These are phyloP conservation scores for Davidsoniella virescens DNA, from an alignment of 2,329 filamentous ascomycete species.

Conservation along the genomic window DNA sequence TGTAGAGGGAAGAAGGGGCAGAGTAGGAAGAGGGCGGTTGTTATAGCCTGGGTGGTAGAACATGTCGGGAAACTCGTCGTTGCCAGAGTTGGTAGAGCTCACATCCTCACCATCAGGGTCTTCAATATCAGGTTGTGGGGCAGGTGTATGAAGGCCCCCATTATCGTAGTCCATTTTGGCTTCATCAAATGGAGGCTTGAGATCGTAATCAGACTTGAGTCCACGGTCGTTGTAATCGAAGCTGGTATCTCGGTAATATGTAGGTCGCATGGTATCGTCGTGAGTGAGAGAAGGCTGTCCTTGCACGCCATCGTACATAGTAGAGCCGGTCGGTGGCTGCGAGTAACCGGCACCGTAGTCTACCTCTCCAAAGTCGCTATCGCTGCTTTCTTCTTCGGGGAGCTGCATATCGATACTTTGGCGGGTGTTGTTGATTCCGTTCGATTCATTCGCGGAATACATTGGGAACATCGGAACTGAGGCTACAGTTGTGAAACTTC, in stretches of 20 bases:
- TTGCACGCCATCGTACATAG: not conserved
- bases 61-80: slow-evolving; percentile 65
- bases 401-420: not conserved
- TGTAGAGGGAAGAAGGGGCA: slow-evolving; percentile 29
- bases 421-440: too few relatives aligned
- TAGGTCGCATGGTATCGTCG: slow-evolving; percentile 15
- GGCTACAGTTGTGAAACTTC: not conserved
- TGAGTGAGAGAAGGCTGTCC: not conserved
- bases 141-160: slow-evolving; percentile 71
- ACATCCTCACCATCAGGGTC: slow-evolving; percentile 88
- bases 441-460: not conserved
- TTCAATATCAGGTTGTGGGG: slow-evolving; percentile 67
- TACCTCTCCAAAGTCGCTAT: not conserved
- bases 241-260: not conserved
- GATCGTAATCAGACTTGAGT: slow-evolving; percentile 12
- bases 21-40: slow-evolving; percentile 44
- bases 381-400: not conserved
- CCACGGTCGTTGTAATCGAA: slow-evolving; percentile 2
- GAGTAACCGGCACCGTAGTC: not conserved
- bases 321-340: not conserved
- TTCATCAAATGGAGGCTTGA: slow-evolving; percentile 30
- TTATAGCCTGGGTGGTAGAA: slow-evolving; percentile 81
- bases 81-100: slow-evolving; percentile 39
- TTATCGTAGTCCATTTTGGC: slow-evolving; percentile 74
- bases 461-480: not conserved